Conservation (phyloP, 768 basidiomycete species). For the Epithele typhae region DNA sequence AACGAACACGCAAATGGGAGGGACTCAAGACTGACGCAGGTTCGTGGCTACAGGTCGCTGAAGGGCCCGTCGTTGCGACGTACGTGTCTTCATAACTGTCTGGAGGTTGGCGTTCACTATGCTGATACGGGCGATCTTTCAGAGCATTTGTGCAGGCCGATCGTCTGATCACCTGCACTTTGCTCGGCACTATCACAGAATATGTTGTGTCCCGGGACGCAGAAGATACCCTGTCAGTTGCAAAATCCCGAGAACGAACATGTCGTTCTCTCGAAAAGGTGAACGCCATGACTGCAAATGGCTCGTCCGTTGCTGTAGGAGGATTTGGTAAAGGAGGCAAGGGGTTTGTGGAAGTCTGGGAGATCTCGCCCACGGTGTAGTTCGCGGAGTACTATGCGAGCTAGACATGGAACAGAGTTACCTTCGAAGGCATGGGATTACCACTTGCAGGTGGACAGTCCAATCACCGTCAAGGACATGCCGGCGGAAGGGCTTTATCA, state of each 20-base stretch:
- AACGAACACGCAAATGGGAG: constrained; percentile 65
- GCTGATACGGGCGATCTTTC: too few species aligned
- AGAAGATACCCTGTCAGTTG: constrained; percentile 35
- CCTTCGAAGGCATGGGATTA: too few species aligned
- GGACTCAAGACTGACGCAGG: constrained; percentile 52
- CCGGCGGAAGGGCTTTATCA: too few species aligned
- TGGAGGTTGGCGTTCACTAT: too few species aligned
- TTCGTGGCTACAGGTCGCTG: constrained; percentile 47
- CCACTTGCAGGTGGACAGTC: too few species aligned
- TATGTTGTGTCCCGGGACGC: constrained; percentile 40
- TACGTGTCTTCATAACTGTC: too few species aligned
- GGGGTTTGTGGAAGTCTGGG: constrained; percentile 54
- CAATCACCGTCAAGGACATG: too few species aligned
- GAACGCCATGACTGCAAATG: constrained; percentile 52
- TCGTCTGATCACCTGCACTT: constrained; percentile 50
- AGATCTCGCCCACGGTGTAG: too few species aligned
- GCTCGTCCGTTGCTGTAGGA: constrained; percentile 50
- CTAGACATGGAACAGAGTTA: too few species aligned
- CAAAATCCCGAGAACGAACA: constrained; percentile 43
- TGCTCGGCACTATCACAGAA: constrained; percentile 54
- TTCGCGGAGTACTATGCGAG: too few species aligned
- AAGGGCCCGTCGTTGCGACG: constrained; percentile 74
- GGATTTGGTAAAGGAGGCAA: constrained; percentile 55
- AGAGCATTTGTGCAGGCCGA: constrained; percentile 49
- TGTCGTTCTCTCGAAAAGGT: constrained; percentile 51